Conservation (phyloP, 169 alveolate species). For the Cytauxzoon felis region DNA sequence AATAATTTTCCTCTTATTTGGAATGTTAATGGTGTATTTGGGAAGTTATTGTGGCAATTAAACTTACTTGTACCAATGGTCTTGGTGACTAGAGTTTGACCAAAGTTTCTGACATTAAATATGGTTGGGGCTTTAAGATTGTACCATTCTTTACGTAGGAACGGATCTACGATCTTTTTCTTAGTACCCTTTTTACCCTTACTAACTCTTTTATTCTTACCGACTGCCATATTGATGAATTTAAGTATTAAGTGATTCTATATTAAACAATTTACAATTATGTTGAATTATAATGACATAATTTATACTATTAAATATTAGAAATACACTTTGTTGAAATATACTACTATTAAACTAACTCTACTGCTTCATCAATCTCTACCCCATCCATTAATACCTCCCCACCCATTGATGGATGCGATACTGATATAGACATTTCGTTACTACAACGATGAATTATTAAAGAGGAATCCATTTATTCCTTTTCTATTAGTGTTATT, state of each 20-base stretch:
- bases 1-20: background rate
- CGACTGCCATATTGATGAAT: conserved; percentile 87
- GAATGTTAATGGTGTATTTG: background rate
- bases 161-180: conserved; percentile 95
- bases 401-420: no score
- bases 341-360: background rate
- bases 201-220: conserved; percentile 93
- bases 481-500: no score
- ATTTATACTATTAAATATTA: background rate
- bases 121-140: conserved; percentile 92
- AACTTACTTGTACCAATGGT: conserved; percentile 89
- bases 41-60: conserved; percentile 1
- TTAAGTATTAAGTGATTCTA: background rate
- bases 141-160: conserved; percentile 95
- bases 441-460: no score
- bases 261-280: background rate
- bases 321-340: background rate
- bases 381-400: no score
- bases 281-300: background rate
- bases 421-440: no score
- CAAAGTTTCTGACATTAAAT: conserved; percentile 89
- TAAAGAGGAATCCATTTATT: no score
- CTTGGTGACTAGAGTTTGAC: conserved; percentile 92
- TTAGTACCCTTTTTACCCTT: conserved; percentile 95
- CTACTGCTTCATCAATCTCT: no score